These are phyloP conservation scores for Phytophthora megakarya DNA, from an alignment of 352 stramenopile species.

Conservation along the genomic window DNA sequence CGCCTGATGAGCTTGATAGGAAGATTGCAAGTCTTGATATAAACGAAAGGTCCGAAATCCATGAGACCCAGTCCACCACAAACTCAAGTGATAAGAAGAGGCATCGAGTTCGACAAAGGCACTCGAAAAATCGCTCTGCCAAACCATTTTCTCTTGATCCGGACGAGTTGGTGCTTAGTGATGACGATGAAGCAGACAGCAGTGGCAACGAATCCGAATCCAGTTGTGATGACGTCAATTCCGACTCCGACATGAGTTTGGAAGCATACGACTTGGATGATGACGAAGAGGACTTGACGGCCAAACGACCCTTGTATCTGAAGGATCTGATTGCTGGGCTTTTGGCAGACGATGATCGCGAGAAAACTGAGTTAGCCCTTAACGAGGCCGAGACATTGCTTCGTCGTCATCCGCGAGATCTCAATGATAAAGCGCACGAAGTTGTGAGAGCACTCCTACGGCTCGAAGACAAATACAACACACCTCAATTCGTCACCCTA, in stretches of 20 bases:
- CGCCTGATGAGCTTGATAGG: slow-evolving; percentile 31
- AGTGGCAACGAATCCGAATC: slow-evolving; percentile 26
- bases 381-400: slow-evolving; percentile 61
- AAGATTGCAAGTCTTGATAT: slow-evolving; percentile 19
- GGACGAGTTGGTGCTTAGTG: slow-evolving; percentile 65
- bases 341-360: slow-evolving; percentile 61
- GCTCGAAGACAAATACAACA: slow-evolving; percentile 78
- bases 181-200: slow-evolving; percentile 38
- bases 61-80: neutral
- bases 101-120: slow-evolving; percentile 12
- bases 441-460: slow-evolving; percentile 64
- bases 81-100: neutral
- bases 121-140: slow-evolving; percentile 10
- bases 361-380: slow-evolving; percentile 59
- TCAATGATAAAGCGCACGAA: slow-evolving; percentile 60
- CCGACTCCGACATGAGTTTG: slow-evolving; percentile 74
- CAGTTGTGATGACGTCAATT: slow-evolving; percentile 38
- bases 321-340: slow-evolving; percentile 66
- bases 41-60: neutral
- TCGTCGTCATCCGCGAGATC: slow-evolving; percentile 56
- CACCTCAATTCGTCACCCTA: slow-evolving; percentile 51
- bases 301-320: slow-evolving; percentile 68
- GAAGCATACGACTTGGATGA: slow-evolving; percentile 71
- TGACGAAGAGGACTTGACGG: slow-evolving; percentile 67
- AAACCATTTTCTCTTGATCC: slow-evolving; percentile 54